Evolutionary conservation across 1,284 basidiomycete genomes (phyloP).

Genomic region (Tilletia walkeri): DNA sequence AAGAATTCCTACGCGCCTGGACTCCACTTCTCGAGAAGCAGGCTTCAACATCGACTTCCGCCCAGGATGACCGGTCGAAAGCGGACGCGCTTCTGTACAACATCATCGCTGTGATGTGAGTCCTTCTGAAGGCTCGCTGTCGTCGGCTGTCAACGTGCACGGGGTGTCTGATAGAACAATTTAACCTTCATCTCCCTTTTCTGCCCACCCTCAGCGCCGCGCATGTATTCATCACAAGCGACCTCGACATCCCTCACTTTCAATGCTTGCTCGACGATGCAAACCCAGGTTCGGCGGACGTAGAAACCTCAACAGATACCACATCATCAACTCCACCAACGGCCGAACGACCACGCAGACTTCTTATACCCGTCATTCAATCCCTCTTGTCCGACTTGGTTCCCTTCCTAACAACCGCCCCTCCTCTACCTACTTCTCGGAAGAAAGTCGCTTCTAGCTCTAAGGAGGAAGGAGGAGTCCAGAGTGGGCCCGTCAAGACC

Average conservation of each 20-base stretch:
- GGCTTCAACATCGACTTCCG: background rate
- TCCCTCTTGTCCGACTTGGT: constrained; percentile 7
- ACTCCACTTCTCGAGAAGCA: constrained; percentile 23
- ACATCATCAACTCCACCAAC: no score
- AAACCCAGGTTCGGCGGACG: background rate
- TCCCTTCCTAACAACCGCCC: background rate
- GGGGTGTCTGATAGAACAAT: background rate
- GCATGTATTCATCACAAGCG: background rate
- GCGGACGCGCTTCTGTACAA: constrained; percentile 30
- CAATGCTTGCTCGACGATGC: background rate
- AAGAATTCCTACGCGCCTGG: background rate
- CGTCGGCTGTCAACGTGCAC: no score
- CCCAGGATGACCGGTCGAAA: background rate
- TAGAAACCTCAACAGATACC: no score
- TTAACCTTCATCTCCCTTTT: background rate
- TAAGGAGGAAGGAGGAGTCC: background rate
- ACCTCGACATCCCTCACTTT: background rate
- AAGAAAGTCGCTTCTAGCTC: background rate
- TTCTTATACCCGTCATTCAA: constrained; percentile 7
- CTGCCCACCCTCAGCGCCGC: background rate
- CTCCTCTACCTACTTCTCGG: background rate
- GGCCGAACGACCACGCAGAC: background rate
- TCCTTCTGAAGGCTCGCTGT: background rate
- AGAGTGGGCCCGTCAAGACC: background rate
- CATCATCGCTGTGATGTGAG: constrained; percentile 29